A percentile compares a stretch with the other conserved stretches of the same genome.
phyloP scores from a whole-genome alignment of 441 rosid species.

The Flueggea neowawraea region DNA sequence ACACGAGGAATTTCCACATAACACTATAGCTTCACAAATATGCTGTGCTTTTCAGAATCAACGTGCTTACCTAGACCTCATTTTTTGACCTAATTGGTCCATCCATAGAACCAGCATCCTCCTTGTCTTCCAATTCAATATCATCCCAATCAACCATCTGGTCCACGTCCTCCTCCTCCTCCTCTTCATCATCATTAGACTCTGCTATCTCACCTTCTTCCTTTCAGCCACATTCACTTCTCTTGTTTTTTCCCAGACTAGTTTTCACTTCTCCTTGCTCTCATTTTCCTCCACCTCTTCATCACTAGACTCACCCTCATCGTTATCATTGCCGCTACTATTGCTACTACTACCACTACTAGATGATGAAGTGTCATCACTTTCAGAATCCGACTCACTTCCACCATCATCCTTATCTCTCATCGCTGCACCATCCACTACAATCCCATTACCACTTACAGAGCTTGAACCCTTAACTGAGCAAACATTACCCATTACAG shows the following conservation, averaged over 20 bases:
- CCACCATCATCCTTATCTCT: conserved; percentile 12
- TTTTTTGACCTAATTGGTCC: conserved; percentile 85
- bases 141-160: conserved; percentile 49
- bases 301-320: conserved; percentile 8
- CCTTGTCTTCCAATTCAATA: conserved; percentile 50
- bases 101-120: conserved; percentile 23
- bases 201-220: conserved; percentile 92
- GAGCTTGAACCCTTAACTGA: conserved; percentile 13
- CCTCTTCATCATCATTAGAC: conserved; percentile 26
- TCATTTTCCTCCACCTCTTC: conserved; percentile 18
- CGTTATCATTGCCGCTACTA: conserved; percentile 23
- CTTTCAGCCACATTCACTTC: conserved; percentile 35
- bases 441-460: conserved; percentile 12
- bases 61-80: conserved; percentile 58
- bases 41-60: too few species aligned
- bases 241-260: conserved; percentile 10
- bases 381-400: conserved; percentile 28
- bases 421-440: conserved; percentile 20
- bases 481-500: conserved; percentile 3
- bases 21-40: neutral
- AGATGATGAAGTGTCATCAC: conserved; percentile 30
- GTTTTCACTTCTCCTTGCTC: conserved; percentile 9
- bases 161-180: conserved; percentile 23
- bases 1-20: too few species aligned
- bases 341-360: conserved; percentile 19